phyloP scores from a whole-genome alignment of 371 early-diverging fungal species.

The Mucor plumbeus region DNA sequence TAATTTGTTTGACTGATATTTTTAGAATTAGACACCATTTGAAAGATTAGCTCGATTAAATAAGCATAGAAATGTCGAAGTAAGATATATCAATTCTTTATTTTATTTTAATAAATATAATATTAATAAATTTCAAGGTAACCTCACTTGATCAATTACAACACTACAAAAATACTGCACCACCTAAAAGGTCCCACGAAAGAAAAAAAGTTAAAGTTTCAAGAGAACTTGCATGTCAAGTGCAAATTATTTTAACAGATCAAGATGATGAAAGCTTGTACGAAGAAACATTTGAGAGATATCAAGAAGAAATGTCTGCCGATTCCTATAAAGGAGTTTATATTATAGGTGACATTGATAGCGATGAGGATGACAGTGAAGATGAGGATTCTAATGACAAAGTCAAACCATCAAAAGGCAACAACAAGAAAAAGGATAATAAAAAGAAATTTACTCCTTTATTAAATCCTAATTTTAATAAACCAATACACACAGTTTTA shows the following conservation, averaged over 20 bases:
- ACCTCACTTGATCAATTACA: conserved; percentile 40
- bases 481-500: conserved; percentile 5
- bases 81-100: conserved; percentile 11
- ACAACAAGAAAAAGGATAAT: neutral
- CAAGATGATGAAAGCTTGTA: conserved; percentile 18
- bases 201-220: conserved; percentile 33
- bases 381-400: conserved; percentile 4
- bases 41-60: conserved; percentile 90
- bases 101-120: neutral
- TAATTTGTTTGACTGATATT: conserved; percentile 8
- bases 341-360: neutral
- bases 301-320: conserved; percentile 44
- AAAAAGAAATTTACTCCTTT: conserved; percentile 15
- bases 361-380: conserved; percentile 1
- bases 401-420: neutral
- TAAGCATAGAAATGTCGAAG: conserved; percentile 77
- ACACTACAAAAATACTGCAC: conserved; percentile 24
- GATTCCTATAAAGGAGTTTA: conserved; percentile 18
- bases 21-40: conserved; percentile 73
- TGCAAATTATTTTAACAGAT: conserved; percentile 33
- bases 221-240: conserved; percentile 28
- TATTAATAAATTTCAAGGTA: conserved; percentile 29
- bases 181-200: conserved; percentile 9
- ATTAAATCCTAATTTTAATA: conserved; percentile 27
- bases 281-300: conserved; percentile 34